A percentile compares a stretch with the other conserved stretches of the same genome.
Evolutionary conservation across 306 rosid species (phyloP).

Genomic region (Crotalaria pallida): DNA sequence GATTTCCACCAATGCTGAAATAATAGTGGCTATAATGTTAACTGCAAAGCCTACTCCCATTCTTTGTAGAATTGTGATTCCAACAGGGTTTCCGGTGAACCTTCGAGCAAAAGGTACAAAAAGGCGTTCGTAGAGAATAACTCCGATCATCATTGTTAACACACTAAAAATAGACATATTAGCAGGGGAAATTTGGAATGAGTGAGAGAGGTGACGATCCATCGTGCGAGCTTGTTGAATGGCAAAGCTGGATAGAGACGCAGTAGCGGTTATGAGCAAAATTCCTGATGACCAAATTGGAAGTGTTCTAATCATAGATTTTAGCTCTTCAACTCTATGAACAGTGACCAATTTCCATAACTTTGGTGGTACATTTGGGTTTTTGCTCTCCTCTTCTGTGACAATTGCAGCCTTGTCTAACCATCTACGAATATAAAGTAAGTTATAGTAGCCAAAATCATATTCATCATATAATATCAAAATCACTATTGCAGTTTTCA

Average conservation of each 20-base stretch:
- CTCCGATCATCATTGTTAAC: slow-evolving; percentile 55
- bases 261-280: slow-evolving; percentile 30
- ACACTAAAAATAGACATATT: slow-evolving; percentile 48
- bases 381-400: slow-evolving; percentile 14
- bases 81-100: slow-evolving; percentile 37
- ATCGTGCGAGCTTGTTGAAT: slow-evolving; percentile 52
- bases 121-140: slow-evolving; percentile 58
- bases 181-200: slow-evolving; percentile 52
- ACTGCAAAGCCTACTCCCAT: slow-evolving; percentile 64
- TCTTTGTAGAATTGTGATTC: slow-evolving; percentile 68
- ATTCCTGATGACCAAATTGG: slow-evolving; percentile 53
- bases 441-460: too few species aligned
- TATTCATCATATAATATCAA: too few species aligned
- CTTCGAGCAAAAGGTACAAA: slow-evolving; percentile 55
- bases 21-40: slow-evolving; percentile 45
- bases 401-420: slow-evolving; percentile 68
- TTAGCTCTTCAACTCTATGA: slow-evolving; percentile 77
- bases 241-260: slow-evolving; percentile 40
- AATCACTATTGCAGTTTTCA: too few species aligned
- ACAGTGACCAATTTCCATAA: slow-evolving; percentile 51
- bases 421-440: slow-evolving; percentile 38
- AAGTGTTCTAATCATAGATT: slow-evolving; percentile 52
- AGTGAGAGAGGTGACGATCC: slow-evolving; percentile 30
- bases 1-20: slow-evolving; percentile 46
- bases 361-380: slow-evolving; percentile 30